Conservation (phyloP, 768 basidiomycete species). For the Paxillus rubicundulus region DNA sequence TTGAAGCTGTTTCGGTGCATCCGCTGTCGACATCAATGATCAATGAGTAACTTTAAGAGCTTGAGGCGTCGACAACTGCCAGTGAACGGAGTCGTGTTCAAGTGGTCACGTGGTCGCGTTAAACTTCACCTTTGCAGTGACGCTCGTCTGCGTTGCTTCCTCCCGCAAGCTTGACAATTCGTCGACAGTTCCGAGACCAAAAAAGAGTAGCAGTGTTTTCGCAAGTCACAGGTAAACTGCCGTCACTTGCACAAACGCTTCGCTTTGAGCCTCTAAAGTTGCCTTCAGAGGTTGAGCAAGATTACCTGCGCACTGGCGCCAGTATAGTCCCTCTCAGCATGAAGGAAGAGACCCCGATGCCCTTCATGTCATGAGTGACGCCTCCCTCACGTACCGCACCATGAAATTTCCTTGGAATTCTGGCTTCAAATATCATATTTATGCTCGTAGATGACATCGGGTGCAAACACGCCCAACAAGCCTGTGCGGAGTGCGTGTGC, state of each 20-base stretch:
- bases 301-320: neutral
- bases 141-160: neutral
- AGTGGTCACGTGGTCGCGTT: too few species aligned
- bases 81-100: too few species aligned
- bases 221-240: neutral
- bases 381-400: too few species aligned
- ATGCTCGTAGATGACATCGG: too few species aligned
- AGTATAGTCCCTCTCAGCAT: neutral
- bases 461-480: too few species aligned
- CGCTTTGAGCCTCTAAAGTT: neutral
- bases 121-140: neutral
- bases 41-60: too few species aligned
- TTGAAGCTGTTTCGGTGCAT: slow-evolving; percentile 26
- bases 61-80: too few species aligned
- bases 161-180: slow-evolving; percentile 5
- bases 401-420: too few species aligned
- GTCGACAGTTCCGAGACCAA: slow-evolving; percentile 4
- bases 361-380: slow-evolving; percentile 10
- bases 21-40: slow-evolving; percentile 19
- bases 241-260: neutral
- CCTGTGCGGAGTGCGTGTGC: too few species aligned
- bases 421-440: too few species aligned
- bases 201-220: too few species aligned
- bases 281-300: slow-evolving; percentile 4
- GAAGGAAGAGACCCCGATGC: slow-evolving; percentile 8